Percentiles rank a stretch among this genome's conserved stretches.
Conservation (phyloP, 83 land plant species). For the Larix sibirica region DNA sequence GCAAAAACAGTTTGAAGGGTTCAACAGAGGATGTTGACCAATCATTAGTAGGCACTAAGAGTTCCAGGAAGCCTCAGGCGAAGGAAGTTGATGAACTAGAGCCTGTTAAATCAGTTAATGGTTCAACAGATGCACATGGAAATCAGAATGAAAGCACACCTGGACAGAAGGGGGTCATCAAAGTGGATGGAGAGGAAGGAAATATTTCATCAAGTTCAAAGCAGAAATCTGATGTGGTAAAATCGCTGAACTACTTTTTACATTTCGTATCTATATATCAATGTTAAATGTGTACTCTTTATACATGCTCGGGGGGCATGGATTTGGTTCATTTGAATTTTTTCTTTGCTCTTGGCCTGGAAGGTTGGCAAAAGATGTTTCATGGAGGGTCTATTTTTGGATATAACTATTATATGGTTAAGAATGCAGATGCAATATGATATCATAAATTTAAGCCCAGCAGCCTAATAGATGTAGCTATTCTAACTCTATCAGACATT, state of each 20-base stretch:
- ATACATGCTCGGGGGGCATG: background rate
- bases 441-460: background rate
- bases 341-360: background rate
- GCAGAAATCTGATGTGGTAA: constrained; percentile 4
- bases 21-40: background rate
- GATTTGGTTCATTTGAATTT: background rate
- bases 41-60: background rate
- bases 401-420: background rate
- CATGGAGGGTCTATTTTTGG: background rate
- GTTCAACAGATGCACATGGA: too few relatives aligned
- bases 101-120: too few relatives aligned
- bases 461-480: background rate
- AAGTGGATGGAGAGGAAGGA: background rate
- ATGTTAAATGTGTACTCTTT: background rate
- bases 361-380: background rate
- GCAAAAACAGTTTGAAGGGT: background rate
- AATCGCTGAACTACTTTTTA: background rate
- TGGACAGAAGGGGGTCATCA: constrained; percentile 1
- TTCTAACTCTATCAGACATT: background rate
- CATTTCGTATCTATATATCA: background rate
- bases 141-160: background rate
- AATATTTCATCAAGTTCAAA: background rate
- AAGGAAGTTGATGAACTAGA: too few relatives aligned
- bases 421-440: background rate
- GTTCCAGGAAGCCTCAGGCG: too few relatives aligned